Percentiles rank a stretch among this genome's conserved stretches.
Conservation (phyloP, 2,329 filamentous ascomycete genomes). For the Phialophora tarda region DNA sequence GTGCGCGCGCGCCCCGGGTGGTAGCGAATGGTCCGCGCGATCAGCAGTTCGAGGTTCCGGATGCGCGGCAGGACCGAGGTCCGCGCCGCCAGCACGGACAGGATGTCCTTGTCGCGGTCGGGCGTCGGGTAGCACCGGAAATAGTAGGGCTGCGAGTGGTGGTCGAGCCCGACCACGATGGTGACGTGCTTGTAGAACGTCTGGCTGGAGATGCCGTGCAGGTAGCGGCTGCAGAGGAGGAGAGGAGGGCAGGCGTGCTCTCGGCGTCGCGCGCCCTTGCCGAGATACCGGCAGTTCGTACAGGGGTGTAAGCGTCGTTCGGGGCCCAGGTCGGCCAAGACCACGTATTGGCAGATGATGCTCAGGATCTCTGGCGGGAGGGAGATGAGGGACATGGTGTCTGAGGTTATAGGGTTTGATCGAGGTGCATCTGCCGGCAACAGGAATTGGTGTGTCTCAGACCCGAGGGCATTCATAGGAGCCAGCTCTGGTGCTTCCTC, state of each 20-base stretch:
- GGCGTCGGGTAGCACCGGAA: not conserved
- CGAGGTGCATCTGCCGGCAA: not conserved
- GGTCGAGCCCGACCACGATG: not conserved
- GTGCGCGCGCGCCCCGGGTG: not conserved
- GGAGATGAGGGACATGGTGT: not conserved
- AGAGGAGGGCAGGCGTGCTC: not conserved
- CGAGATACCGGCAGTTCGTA: not conserved
- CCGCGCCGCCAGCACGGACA: not conserved
- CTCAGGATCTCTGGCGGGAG: slow-evolving; percentile 3
- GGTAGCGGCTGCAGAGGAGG: slow-evolving; percentile 2
- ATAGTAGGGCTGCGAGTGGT: slow-evolving; percentile 1
- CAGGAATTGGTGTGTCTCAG: not conserved
- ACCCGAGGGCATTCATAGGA: too few relatives aligned
- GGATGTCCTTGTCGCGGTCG: not conserved
- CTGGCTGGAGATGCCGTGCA: not conserved
- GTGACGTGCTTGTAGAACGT: not conserved
- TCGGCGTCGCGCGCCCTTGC: not conserved
- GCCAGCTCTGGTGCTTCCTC: not conserved
- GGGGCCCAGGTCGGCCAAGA: not conserved
- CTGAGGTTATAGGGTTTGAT: too few relatives aligned
- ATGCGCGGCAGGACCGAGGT: not conserved
- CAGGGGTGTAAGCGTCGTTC: not conserved
- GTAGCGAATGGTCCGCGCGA: not conserved
- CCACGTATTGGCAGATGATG: not conserved
- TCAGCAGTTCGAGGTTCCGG: not conserved